A percentile compares a stretch with the other conserved stretches of the same genome.
phyloP scores from a whole-genome alignment of 495 filamentous ascomycete species.

The Aspergillus haitiensis region DNA sequence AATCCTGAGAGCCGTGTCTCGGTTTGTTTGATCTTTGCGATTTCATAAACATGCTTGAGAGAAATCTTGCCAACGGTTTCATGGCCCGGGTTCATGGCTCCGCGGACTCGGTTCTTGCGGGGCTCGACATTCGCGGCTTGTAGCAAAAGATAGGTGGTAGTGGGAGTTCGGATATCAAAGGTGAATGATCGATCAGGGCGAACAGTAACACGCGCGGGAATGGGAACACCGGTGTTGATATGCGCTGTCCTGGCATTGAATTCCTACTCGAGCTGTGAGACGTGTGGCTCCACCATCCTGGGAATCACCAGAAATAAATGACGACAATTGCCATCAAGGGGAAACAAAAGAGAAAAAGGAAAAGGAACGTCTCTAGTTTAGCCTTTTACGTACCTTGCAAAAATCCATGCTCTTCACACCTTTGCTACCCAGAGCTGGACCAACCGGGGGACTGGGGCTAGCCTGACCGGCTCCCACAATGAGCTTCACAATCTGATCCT shows the following conservation, averaged over 20 bases:
- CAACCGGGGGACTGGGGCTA: conserved; percentile 93
- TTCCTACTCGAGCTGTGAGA: conserved; percentile 58
- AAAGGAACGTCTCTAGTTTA: background rate
- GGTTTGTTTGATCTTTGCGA: conserved; percentile 90
- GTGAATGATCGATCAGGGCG: conserved; percentile 89
- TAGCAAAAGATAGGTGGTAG: conserved; percentile 83
- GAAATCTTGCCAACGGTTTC: conserved; percentile 79
- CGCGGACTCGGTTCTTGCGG: conserved; percentile 75
- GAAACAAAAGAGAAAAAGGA: no score
- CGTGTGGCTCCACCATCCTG: background rate
- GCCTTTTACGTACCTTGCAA: conserved; percentile 73
- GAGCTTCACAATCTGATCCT: conserved; percentile 91
- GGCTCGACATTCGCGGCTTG: conserved; percentile 76
- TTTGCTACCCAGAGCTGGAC: conserved; percentile 94
- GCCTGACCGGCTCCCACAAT: conserved; percentile 98
- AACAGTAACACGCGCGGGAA: conserved; percentile 87
- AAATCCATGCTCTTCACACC: conserved; percentile 99
- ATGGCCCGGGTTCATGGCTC: conserved; percentile 73
- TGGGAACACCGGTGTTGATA: conserved; percentile 79
- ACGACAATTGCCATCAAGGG: no score
- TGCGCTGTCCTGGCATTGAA: conserved; percentile 95
- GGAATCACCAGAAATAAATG: no score
- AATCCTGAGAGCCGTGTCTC: conserved; percentile 81
- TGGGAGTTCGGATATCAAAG: conserved; percentile 91
- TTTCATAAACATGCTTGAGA: conserved; percentile 97